Evolutionary conservation across 106 monocot species (phyloP).

Genomic region (Dactylorhiza incarnata): DNA sequence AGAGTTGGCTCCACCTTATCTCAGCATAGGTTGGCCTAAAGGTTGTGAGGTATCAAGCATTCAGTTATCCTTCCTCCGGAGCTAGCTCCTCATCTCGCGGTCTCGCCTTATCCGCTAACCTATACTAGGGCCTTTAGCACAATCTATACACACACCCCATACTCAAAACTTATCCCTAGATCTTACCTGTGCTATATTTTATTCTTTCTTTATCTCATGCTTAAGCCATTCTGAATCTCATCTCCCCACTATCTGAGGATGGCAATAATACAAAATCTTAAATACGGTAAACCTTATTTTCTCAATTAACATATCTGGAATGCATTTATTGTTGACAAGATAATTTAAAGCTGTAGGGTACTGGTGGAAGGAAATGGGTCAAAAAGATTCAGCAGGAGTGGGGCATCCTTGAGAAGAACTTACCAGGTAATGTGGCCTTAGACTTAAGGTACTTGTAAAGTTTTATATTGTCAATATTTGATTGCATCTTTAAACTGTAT

Average conservation of each 20-base stretch:
- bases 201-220: background rate
- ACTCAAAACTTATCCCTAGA: background rate
- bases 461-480: background rate
- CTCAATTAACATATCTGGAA: background rate
- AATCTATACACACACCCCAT: background rate
- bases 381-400: constrained; percentile 97
- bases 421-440: constrained; percentile 42
- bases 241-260: background rate
- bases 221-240: background rate
- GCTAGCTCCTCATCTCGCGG: no score
- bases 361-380: constrained; percentile 66
- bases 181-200: background rate
- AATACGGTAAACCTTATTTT: background rate
- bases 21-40: no score
- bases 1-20: no score
- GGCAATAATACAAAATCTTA: background rate
- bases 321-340: background rate
- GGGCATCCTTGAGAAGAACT: constrained; percentile 85
- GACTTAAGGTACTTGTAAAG: background rate
- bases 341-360: constrained; percentile 24
- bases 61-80: no score
- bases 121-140: no score
- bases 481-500: background rate
- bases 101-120: no score
- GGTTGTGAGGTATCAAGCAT: no score